Evolutionary conservation across 1,284 basidiomycete genomes (phyloP).

Genomic region (Laetiporus sulphureus): DNA sequence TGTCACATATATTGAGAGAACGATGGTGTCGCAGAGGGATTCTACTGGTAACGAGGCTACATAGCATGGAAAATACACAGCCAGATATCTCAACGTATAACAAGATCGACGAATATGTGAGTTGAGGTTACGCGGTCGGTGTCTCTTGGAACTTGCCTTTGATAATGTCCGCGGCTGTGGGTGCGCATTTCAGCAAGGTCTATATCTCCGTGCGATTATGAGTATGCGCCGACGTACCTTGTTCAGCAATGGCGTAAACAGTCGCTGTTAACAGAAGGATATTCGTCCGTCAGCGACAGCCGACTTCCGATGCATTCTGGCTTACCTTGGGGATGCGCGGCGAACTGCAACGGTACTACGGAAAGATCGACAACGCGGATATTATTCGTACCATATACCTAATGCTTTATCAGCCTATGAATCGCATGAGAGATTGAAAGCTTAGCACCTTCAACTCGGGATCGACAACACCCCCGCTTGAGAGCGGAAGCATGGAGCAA

Average conservation of each 20-base stretch:
- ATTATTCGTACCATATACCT: conserved; percentile 32
- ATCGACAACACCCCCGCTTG: conserved; percentile 24
- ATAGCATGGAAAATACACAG: too few relatives aligned
- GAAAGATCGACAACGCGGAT: conserved; percentile 31
- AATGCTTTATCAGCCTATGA: conserved; percentile 32
- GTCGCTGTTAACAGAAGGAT: conserved; percentile 14
- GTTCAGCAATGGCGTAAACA: conserved; percentile 26
- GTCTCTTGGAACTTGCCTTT: conserved; percentile 17
- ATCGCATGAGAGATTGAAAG: not conserved
- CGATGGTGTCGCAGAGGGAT: too few relatives aligned
- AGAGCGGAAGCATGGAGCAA: conserved; percentile 25
- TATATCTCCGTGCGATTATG: not conserved
- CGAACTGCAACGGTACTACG: conserved; percentile 24
- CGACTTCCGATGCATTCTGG: not conserved
- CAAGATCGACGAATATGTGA: not conserved
- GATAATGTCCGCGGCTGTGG: conserved; percentile 26
- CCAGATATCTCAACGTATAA: too few relatives aligned
- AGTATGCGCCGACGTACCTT: conserved; percentile 16
- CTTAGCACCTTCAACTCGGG: conserved; percentile 19
- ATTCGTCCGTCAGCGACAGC: conserved; percentile 2
- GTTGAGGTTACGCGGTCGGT: not conserved
- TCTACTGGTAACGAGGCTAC: too few relatives aligned
- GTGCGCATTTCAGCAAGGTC: not conserved
- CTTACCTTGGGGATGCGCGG: conserved; percentile 24
- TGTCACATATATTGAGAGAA: too few relatives aligned